A percentile compares a stretch with the other conserved stretches of the same genome.
Evolutionary conservation across 75 land plant species (phyloP).

Genomic region (Adiantum capillusveneris): DNA sequence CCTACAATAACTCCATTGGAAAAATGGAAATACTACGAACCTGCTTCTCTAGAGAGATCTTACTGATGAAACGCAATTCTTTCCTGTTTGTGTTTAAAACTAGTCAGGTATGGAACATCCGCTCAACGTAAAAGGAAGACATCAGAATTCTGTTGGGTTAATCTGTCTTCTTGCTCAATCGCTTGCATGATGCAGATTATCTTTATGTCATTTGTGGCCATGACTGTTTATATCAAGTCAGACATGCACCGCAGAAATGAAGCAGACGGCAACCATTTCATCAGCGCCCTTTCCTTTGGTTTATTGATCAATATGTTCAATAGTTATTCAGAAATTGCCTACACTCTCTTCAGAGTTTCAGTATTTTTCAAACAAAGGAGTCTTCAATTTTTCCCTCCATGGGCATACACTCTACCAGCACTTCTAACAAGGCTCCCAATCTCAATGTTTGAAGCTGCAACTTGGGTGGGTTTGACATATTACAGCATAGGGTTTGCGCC

Average conservation of each 20-base stretch:
- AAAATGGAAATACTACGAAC: constrained; percentile 48
- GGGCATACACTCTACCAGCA: constrained; percentile 68
- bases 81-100: too few relatives aligned
- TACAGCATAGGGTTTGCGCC: constrained; percentile 85
- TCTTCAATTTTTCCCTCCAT: constrained; percentile 72
- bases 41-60: too few relatives aligned
- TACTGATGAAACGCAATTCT: not conserved
- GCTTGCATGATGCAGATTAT: too few relatives aligned
- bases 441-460: constrained; percentile 47
- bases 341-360: constrained; percentile 58
- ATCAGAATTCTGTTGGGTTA: too few relatives aligned
- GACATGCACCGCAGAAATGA: constrained; percentile 38
- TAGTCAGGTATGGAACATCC: not conserved
- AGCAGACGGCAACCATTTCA: constrained; percentile 43
- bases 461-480: constrained; percentile 66
- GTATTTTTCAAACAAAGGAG: constrained; percentile 89
- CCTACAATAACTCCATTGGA: constrained; percentile 41
- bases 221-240: constrained; percentile 58
- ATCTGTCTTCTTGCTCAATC: too few relatives aligned
- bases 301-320: constrained; percentile 72
- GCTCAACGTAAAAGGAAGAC: too few relatives aligned
- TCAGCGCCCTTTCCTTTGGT: constrained; percentile 59
- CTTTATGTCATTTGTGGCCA: constrained; percentile 11
- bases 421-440: constrained; percentile 51
- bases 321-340: constrained; percentile 76